A percentile compares a stretch with the other conserved stretches of the same genome.
phyloP scores from a whole-genome alignment of 2,329 filamentous ascomycete species.

The Microascus cirrosus region DNA sequence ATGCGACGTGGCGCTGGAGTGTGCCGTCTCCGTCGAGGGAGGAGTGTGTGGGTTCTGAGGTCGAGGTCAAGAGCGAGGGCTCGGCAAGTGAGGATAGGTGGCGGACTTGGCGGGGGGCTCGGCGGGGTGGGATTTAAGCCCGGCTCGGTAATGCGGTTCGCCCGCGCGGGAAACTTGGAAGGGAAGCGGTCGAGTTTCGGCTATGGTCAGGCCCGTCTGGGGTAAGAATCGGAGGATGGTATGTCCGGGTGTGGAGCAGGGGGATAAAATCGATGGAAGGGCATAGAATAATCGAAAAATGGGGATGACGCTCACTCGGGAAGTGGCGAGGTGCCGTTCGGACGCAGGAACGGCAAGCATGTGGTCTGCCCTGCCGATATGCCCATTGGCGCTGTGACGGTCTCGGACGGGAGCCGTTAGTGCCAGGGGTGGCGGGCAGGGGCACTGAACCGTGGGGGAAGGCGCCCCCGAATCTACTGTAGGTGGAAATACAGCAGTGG shows the following conservation, averaged over 20 bases:
- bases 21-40: not conserved
- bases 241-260: not conserved
- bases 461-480: too few species aligned
- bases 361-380: too few species aligned
- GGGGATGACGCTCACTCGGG: too few species aligned
- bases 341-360: too few species aligned
- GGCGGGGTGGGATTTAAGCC: not conserved
- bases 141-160: not conserved
- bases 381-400: too few species aligned
- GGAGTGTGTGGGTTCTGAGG: not conserved
- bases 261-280: not conserved
- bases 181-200: too few species aligned
- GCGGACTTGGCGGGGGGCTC: not conserved
- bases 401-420: too few species aligned
- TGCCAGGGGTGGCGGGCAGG: too few species aligned
- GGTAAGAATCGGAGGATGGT: not conserved
- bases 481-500: too few species aligned
- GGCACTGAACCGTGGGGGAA: too few species aligned
- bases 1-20: not conserved
- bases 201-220: not conserved
- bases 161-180: not conserved
- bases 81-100: not conserved
- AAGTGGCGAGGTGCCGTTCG: too few species aligned
- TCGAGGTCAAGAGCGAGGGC: not conserved
- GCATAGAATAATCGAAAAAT: not conserved